These are phyloP conservation scores for Akanthomyces muscarius DNA, from an alignment of 2,329 filamentous ascomycete species.

Conservation along the genomic window DNA sequence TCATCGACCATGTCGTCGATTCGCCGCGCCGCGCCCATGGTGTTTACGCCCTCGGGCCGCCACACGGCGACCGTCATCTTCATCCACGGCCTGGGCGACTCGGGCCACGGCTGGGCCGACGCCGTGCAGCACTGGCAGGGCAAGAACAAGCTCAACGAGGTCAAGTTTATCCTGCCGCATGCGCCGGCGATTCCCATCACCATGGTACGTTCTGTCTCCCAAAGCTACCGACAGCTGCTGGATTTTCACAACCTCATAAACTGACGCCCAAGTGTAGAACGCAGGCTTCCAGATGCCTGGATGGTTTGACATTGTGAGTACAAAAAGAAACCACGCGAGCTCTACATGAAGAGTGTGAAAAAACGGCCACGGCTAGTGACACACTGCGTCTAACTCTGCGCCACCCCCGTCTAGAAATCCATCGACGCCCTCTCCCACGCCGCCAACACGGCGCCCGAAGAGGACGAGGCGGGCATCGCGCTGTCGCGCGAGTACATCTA, in stretches of 20 bases:
- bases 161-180: constrained; percentile 92
- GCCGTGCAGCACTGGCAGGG: constrained; percentile 85
- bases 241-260: no score
- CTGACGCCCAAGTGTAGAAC: constrained; percentile 48
- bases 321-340: not conserved
- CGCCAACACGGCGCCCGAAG: constrained; percentile 30
- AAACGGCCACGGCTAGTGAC: not conserved
- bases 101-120: constrained; percentile 71
- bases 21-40: constrained; percentile 48
- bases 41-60: constrained; percentile 73
- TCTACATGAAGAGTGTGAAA: not conserved
- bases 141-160: constrained; percentile 75
- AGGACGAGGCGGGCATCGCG: constrained; percentile 72
- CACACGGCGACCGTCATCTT: constrained; percentile 97
- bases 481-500: constrained; percentile 71
- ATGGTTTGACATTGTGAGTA: constrained; percentile 74
- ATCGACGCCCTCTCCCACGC: constrained; percentile 33
- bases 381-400: not conserved
- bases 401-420: constrained; percentile 25
- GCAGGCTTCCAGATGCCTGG: constrained; percentile 77
- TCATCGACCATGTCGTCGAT: constrained; percentile 22
- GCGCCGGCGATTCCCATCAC: constrained; percentile 84
- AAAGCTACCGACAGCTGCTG: no score
- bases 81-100: constrained; percentile 86
- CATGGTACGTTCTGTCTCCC: constrained; percentile 30